Evolutionary conservation across 108 stramenopile genomes (phyloP), one percentile per base, ranked within the genome.

Genomic region (Skeletonema marinoi): DNA sequence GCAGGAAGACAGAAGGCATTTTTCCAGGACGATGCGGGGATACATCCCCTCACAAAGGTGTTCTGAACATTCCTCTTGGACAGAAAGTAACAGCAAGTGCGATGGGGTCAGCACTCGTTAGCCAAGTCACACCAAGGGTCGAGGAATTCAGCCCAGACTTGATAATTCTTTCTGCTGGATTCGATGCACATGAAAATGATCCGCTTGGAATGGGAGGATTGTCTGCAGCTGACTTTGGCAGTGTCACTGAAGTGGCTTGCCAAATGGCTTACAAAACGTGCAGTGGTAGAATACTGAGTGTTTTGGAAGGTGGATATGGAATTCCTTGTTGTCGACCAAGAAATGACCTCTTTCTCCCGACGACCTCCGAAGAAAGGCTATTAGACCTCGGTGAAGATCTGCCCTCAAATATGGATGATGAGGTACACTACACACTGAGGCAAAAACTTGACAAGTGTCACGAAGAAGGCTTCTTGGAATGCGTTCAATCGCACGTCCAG

Each of bases 231-330:
- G 96, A 98, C 68, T 97, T 94, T 77, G 90, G 88, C 17, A 83
- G 74, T 35, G 75, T 96, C 1, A 96, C 98, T 46, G 87, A 94
- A 56, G 93, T 96, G 33, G 78, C 90, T 9, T 92, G 96, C 70
- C 84, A 92, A 65, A 84, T 98, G 54, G 96, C 97, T 6, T 78
- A 71, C 60, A 88, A 89, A 32, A 86, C 84, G 56, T 99, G 98
- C 87, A 92, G 92, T 77, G 98, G 98, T 6, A 88, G 97, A 60
- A 78, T 99, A 11, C 74, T 99, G 12, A 94, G 93, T 66, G 88
- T 98, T 11, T 81, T 99, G 29, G 98, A 99, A 81, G 98, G 98
- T 9, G 98, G 98, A n/a, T 99, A 99, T 78, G 98, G 97, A 16
- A 90, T 96, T 50, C 94, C 94, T 16, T 95, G 94, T 60, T 95